Percentiles rank a stretch among this genome's conserved stretches.
phyloP scores from a whole-genome alignment of 371 early-diverging fungal species.

The Chytridium lagenaria region DNA sequence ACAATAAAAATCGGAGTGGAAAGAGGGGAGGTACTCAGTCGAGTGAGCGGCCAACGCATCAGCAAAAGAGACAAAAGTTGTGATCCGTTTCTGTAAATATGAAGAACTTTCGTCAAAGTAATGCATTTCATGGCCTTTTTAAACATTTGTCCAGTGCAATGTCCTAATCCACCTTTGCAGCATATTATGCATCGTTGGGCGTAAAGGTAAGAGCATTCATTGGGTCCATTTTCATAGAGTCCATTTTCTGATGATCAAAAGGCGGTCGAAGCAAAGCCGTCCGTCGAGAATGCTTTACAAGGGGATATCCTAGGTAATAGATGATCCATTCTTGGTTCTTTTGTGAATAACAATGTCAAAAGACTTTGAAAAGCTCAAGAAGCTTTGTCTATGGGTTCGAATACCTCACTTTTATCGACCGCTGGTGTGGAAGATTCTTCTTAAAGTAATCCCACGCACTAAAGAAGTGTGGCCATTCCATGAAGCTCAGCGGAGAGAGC shows the following conservation, averaged over 20 bases:
- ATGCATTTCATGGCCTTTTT: too few species aligned
- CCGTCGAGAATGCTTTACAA: slow-evolving; percentile 42
- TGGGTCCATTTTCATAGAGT: background rate
- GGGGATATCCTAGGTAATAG: slow-evolving; percentile 38
- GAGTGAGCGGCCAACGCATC: too few species aligned
- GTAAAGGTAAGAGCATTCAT: too few species aligned
- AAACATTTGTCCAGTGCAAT: too few species aligned
- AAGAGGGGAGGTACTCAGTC: too few species aligned
- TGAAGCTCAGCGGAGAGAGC: slow-evolving; percentile 33
- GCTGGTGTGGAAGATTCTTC: slow-evolving; percentile 49
- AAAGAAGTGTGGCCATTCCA: slow-evolving; percentile 44
- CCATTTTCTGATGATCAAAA: background rate
- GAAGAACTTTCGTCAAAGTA: too few species aligned
- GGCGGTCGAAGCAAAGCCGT: slow-evolving; percentile 44
- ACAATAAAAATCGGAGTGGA: too few species aligned
- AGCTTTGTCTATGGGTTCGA: slow-evolving; percentile 50
- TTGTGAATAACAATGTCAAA: background rate
- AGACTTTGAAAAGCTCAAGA: slow-evolving; percentile 43
- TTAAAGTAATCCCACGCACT: slow-evolving; percentile 37
- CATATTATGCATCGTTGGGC: slow-evolving; percentile 48
- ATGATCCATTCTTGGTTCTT: background rate
- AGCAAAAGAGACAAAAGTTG: too few species aligned
- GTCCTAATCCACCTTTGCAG: slow-evolving; percentile 25
- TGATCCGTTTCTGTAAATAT: too few species aligned
- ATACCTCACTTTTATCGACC: slow-evolving; percentile 52